Base-by-base conservation (phyloP, 139 green algal genomes). In the Tetraselmis chui region DNA sequence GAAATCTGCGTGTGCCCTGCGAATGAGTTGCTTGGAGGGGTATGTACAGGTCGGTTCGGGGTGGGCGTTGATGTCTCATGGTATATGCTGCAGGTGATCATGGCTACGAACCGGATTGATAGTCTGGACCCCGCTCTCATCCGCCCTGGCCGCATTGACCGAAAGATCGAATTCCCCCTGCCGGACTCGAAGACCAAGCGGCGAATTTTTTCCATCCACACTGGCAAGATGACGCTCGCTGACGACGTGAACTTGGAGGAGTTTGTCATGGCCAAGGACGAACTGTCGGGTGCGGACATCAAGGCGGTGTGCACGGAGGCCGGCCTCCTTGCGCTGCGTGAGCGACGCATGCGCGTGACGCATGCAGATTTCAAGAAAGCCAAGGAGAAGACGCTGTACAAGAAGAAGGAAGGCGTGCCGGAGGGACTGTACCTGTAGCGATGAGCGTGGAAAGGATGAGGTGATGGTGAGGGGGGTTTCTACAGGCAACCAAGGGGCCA, bases 241-340 rank as follows among this genome's bases (percentile, higher is more conserved):
- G 94, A 98, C 2, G 96, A 99, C 87, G 96, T 99, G 23, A 98
- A 98, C 86, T 84, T 99, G 31, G 97, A 99, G 89, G 97, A 99
- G 91, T 99, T 99, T 88, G 89, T 93, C 30, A 90, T 92, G 86
- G 79, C 82, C 45, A 93, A 96, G 88, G 97, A 99, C 87, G 96
- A 99, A 87, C 90, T 99, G 81, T 95, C 88, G 32, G 97, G 97
- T 25, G 97, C 97, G 2, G 97, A 99, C 88, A 98, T 99, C 87
- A 99, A 99, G 89, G 97, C 97, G 0, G 93, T 98, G 83, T 99
- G 97, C 92, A 99, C 97, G 27, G 97, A 99, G 88, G 93, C 97
- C n/a, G 97, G 97, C 1, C 90, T 99, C 85, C 91, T 99, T 80
- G 97, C 97, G 24, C 89, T 99, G 83, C 86, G 97, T 0, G 97